Percentiles rank a stretch among this genome's conserved stretches.
Evolutionary conservation across 2,329 filamentous ascomycete genomes (phyloP).

Genomic region (Fusarium albidum): DNA sequence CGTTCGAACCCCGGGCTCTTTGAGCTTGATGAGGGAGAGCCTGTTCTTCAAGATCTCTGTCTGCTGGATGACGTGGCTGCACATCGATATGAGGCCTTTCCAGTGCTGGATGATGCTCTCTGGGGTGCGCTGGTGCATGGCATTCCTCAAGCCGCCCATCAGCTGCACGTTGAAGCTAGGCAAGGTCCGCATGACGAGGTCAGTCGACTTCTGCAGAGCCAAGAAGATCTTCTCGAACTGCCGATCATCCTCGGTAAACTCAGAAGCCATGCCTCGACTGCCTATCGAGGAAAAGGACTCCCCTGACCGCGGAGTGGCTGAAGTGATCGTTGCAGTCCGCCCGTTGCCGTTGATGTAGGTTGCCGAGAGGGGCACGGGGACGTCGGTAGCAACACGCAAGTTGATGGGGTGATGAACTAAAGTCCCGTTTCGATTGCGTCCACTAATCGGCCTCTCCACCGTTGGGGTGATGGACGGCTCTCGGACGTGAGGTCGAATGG

Average conservation of each 20-base stretch:
- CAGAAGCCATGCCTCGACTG: slow-evolving; percentile 57
- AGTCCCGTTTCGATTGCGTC: slow-evolving; percentile 47
- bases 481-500: slow-evolving; percentile 58
- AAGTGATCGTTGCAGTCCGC: slow-evolving; percentile 62
- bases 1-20: slow-evolving; percentile 78
- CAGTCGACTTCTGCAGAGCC: slow-evolving; percentile 76
- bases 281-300: slow-evolving; percentile 76
- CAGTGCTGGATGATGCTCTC: slow-evolving; percentile 71
- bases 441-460: slow-evolving; percentile 53
- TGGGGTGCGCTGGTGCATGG: slow-evolving; percentile 66
- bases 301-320: slow-evolving; percentile 80
- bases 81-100: slow-evolving; percentile 76
- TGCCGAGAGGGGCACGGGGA: slow-evolving; percentile 49
- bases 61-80: slow-evolving; percentile 73
- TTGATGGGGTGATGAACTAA: slow-evolving; percentile 60
- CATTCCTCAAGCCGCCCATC: slow-evolving; percentile 67
- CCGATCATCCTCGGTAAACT: slow-evolving; percentile 78
- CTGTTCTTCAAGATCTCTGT: slow-evolving; percentile 76
- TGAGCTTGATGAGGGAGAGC: slow-evolving; percentile 83
- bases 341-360: slow-evolving; percentile 58
- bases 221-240: slow-evolving; percentile 85
- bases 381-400: slow-evolving; percentile 65
- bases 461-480: slow-evolving; percentile 64
- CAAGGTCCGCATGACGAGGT: slow-evolving; percentile 75
- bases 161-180: slow-evolving; percentile 76